Evolutionary conservation across 108 stramenopile species (phyloP), one percentile per base, ranked within the genome.

Genomic region (Stephanodiscus minutulus): DNA sequence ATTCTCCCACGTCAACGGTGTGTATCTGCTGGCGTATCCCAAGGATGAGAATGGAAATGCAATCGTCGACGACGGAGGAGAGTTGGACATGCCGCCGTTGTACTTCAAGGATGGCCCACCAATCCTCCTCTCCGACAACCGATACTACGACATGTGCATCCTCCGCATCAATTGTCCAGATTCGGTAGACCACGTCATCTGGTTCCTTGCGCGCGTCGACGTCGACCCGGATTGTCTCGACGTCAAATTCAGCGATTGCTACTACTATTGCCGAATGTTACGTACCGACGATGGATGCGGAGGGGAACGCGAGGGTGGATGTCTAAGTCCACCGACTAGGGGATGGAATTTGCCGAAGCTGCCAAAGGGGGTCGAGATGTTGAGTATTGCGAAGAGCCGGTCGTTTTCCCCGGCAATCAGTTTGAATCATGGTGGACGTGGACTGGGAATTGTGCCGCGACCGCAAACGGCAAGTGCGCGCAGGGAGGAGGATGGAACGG

Each of bases 171-270:
- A 57, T 29, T 77, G 76, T 28, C 76, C 76, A 3, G 76, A 77
- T 29, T 70, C 69, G 3, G 15, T 33, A 7, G 35, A 70, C 10
- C 64, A 77, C 60, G 76, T 77, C 52, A 77, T 77, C 46, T 77
- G 76, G 76, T 77, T 77, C 76, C 29, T 77, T 1, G 44, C 76
- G 18, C 76, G 76, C 10, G 76, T 77, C 31, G 69, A 77, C 59
- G 21, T 70, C 29, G 76, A 77, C 36, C 76, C 76, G 2, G 37
- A 20, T 1, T 77, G 76, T 53, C 50, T 66, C 9, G 64, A 77
- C 65, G 76, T 77, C 35, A 77, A 77, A 21, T 77, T 77, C 47
- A 77, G 76, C 59, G 76, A 77, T 50, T 77, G 76, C 24, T 77
- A 77, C 25, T 77, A 77, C 39, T 77, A 77, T 39, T 77, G 76